A percentile compares a stretch with the other conserved stretches of the same genome.
Conservation (phyloP, 2,329 filamentous ascomycete species). For the Nemania diffusa region DNA sequence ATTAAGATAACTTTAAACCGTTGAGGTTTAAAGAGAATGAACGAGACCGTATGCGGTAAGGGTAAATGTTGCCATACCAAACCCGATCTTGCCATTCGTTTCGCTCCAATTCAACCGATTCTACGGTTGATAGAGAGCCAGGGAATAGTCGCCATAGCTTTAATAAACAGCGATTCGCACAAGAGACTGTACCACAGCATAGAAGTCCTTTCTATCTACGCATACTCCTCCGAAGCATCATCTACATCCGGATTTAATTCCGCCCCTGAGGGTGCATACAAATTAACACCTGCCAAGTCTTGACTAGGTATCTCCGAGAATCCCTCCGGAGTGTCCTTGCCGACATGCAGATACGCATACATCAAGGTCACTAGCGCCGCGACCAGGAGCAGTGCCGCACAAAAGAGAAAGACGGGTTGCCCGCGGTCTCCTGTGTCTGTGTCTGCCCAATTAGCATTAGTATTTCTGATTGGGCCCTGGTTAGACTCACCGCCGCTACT, state of each 20-base stretch:
- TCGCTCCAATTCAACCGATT: background rate
- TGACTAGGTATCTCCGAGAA: constrained; percentile 25
- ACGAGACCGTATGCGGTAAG: background rate
- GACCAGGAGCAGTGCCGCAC: constrained; percentile 39
- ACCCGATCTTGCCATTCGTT: background rate
- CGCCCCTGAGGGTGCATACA: background rate
- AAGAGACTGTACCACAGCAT: background rate
- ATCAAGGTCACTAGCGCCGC: constrained; percentile 36
- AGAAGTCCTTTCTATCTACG: too few species aligned
- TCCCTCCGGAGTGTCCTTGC: constrained; percentile 2
- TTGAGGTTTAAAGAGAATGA: background rate
- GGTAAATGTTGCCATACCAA: background rate
- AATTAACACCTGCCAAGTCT: constrained; percentile 15
- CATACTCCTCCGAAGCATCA: constrained; percentile 2
- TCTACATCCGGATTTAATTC: constrained; percentile 22
- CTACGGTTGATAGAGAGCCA: background rate
- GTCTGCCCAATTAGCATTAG: background rate
- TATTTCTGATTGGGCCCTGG: background rate
- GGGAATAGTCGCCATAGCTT: background rate
- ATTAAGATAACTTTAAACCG: background rate
- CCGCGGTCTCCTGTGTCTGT: constrained; percentile 34
- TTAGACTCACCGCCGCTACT: constrained; percentile 28
- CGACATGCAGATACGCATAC: constrained; percentile 17
- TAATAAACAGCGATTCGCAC: background rate
- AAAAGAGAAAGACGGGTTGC: constrained; percentile 41